Evolutionary conservation across 2,329 filamentous ascomycete species (phyloP).

Genomic region (Aspergillus cejpii): DNA sequence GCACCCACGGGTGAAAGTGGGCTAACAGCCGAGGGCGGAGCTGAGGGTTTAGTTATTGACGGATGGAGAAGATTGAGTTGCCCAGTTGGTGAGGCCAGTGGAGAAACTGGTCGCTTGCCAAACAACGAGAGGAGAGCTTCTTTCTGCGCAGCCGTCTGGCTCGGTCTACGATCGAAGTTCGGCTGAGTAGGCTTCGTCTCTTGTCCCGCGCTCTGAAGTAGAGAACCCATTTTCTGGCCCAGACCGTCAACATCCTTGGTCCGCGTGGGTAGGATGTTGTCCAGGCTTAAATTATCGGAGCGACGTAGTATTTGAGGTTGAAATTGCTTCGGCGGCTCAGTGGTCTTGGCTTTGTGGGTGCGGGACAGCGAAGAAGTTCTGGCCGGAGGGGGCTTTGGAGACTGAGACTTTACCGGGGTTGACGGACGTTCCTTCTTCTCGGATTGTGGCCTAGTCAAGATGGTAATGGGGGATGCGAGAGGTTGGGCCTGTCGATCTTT

Average conservation of each 20-base stretch:
- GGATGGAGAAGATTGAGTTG: conserved; percentile 20
- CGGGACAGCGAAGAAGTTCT: conserved; percentile 13
- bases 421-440: conserved; percentile 24
- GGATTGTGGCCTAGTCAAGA: conserved; percentile 32
- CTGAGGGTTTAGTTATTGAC: conserved; percentile 15
- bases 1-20: conserved; percentile 26
- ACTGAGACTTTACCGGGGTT: conserved; percentile 1
- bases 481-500: conserved; percentile 18
- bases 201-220: conserved; percentile 3
- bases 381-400: conserved; percentile 4
- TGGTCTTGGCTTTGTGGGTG: conserved; percentile 21
- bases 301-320: conserved; percentile 51
- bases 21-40: conserved; percentile 24
- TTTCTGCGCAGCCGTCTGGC: conserved; percentile 42
- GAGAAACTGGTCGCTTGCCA: conserved; percentile 41
- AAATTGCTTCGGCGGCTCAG: conserved; percentile 41
- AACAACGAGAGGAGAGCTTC: conserved; percentile 57
- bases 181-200: conserved; percentile 16
- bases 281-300: conserved; percentile 37
- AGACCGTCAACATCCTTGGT: conserved; percentile 21
- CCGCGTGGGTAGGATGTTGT: conserved; percentile 25
- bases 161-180: conserved; percentile 34
- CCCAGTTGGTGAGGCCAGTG: conserved; percentile 16
- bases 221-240: conserved; percentile 8
- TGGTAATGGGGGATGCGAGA: conserved; percentile 33